phyloP scores from a whole-genome alignment of 2,329 filamentous ascomycete species.

The Fusarium sp. region DNA sequence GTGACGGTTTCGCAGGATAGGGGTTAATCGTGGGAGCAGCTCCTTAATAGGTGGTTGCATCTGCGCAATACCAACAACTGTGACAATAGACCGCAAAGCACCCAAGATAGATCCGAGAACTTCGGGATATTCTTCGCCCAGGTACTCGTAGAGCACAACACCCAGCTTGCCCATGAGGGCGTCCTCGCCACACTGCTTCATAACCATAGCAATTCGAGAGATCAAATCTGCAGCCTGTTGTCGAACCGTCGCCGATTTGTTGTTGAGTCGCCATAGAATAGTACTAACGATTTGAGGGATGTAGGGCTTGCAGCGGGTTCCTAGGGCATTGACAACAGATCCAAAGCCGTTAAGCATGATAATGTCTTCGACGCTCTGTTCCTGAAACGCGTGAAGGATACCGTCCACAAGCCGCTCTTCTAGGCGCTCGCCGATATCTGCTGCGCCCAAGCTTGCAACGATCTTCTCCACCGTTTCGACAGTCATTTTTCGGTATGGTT shows the following conservation, averaged over 20 bases:
- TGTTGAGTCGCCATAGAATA: slow-evolving; percentile 95
- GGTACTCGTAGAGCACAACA: slow-evolving; percentile 94
- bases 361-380: slow-evolving; percentile 95
- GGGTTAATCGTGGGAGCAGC: slow-evolving; percentile 90
- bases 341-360: slow-evolving; percentile 98
- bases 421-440: slow-evolving; percentile 90
- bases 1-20: slow-evolving; percentile 97
- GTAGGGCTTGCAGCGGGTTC: slow-evolving; percentile 93
- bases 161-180: slow-evolving; percentile 95
- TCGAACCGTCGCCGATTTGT: slow-evolving; percentile 95
- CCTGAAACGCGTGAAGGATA: slow-evolving; percentile 95
- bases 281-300: slow-evolving; percentile 96
- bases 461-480: slow-evolving; percentile 98
- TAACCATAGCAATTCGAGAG: slow-evolving; percentile 96
- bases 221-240: slow-evolving; percentile 98
- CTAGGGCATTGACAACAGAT: slow-evolving; percentile 94
- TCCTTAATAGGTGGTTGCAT: slow-evolving; percentile 99
- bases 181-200: slow-evolving; percentile 98
- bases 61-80: slow-evolving; percentile 95
- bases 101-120: slow-evolving; percentile 96
- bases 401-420: slow-evolving; percentile 96
- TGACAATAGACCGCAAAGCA: slow-evolving; percentile 94
- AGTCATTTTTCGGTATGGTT: slow-evolving; percentile 98
- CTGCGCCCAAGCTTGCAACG: slow-evolving; percentile 89
- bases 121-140: slow-evolving; percentile 98